These are phyloP conservation scores for Persicaria maculosa DNA, from an alignment of 148 eudicot genomes.

Conservation along the genomic window DNA sequence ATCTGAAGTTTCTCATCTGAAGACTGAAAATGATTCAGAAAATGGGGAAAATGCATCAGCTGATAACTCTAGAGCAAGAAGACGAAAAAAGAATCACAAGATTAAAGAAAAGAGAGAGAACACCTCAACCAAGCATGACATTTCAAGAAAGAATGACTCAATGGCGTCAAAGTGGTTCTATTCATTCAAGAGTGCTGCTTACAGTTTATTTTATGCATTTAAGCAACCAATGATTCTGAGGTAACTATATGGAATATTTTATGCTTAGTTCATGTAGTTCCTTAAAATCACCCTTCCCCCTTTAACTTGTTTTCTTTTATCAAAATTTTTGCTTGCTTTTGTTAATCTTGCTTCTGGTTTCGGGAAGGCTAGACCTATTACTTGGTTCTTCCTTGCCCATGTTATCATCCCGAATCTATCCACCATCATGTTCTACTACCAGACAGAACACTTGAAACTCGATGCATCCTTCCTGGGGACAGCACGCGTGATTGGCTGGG, in stretches of 20 bases:
- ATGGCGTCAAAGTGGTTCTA: constrained; percentile 39
- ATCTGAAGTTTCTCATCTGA: constrained; percentile 22
- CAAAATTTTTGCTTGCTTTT: not conserved
- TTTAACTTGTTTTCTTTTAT: not conserved
- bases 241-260: constrained; percentile 27
- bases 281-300: not conserved
- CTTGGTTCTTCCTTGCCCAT: constrained; percentile 92
- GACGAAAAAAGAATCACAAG: constrained; percentile 58
- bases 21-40: constrained; percentile 25
- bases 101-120: constrained; percentile 24
- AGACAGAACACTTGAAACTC: constrained; percentile 68
- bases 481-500: constrained; percentile 83
- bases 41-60: constrained; percentile 27
- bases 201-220: constrained; percentile 62
- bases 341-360: constrained; percentile 25
- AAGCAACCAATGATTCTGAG: constrained; percentile 80
- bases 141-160: constrained; percentile 31
- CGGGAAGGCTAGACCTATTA: constrained; percentile 82
- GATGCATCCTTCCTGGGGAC: constrained; percentile 91
- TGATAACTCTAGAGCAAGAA: constrained; percentile 35
- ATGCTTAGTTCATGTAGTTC: not conserved
- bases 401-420: constrained; percentile 83
- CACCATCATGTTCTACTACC: constrained; percentile 89
- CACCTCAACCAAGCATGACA: constrained; percentile 21
- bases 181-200: constrained; percentile 60